These are phyloP conservation scores for Paramecium primaurelia DNA, from an alignment of 73 alveolate genomes.

Conservation along the genomic window DNA sequence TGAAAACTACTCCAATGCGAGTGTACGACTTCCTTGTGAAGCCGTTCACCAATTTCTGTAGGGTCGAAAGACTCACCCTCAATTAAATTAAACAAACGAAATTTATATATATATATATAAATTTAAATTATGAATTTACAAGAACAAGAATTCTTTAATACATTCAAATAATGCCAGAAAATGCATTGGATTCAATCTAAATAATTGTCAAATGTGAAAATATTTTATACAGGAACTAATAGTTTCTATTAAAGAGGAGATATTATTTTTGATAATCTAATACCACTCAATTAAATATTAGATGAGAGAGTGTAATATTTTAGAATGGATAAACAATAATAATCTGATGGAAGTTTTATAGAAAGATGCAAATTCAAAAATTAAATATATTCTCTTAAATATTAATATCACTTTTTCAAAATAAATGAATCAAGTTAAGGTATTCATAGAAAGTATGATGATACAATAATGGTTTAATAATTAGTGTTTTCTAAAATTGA, in stretches of 20 bases:
- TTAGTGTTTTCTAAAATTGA: background rate
- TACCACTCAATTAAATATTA: background rate
- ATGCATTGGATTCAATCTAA: background rate
- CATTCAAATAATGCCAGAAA: background rate
- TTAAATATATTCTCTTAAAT: background rate
- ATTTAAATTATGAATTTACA: background rate
- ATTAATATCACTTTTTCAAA: background rate
- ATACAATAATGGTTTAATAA: background rate
- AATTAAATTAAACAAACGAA: slow-evolving; percentile 1
- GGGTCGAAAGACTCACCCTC: slow-evolving; percentile 55
- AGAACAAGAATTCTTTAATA: background rate
- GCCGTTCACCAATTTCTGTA: slow-evolving; percentile 48
- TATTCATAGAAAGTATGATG: background rate
- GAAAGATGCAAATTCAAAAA: background rate
- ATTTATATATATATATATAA: background rate
- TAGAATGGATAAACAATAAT: background rate
- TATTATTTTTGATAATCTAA: background rate
- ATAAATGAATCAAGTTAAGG: background rate
- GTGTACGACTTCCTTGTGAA: slow-evolving; percentile 41
- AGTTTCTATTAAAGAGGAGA: background rate
- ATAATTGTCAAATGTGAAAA: background rate
- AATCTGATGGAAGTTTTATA: background rate
- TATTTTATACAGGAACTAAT: background rate
- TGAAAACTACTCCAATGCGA: slow-evolving; percentile 50
- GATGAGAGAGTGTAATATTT: background rate